Conservation (phyloP, 345 rosid genomes). For the Dimocarpus longan region DNA sequence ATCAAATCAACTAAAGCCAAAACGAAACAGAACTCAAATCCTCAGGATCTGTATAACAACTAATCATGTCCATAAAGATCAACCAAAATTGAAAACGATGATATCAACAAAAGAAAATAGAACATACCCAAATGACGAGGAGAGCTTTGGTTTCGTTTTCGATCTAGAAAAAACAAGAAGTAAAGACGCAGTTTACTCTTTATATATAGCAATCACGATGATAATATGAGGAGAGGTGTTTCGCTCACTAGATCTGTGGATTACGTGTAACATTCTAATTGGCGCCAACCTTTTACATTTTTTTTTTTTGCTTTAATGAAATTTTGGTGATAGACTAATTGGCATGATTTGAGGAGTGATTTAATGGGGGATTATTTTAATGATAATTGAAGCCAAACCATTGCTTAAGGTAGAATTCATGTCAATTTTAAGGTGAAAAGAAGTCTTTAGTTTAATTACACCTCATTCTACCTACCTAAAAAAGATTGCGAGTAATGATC, state of each 20-base stretch:
- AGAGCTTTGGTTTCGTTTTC: background rate
- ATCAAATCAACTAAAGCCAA: background rate
- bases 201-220: background rate
- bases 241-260: background rate
- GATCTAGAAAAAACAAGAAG: constrained; percentile 1
- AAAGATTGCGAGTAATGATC: background rate
- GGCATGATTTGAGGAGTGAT: background rate
- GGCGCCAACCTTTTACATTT: background rate
- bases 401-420: background rate
- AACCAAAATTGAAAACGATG: background rate
- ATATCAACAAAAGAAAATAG: background rate
- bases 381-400: background rate
- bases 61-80: background rate
- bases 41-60: constrained; percentile 1
- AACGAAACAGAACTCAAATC: background rate
- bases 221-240: background rate
- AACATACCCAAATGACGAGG: background rate
- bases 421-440: background rate
- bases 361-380: background rate
- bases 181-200: background rate
- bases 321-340: no score
- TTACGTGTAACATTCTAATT: background rate
- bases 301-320: background rate
- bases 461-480: background rate
- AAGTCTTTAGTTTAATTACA: background rate